A percentile compares a stretch with the other conserved stretches of the same genome.
These are phyloP conservation scores for Daldinia sp. DNA, from an alignment of 2,329 filamentous ascomycete genomes.

Conservation along the genomic window DNA sequence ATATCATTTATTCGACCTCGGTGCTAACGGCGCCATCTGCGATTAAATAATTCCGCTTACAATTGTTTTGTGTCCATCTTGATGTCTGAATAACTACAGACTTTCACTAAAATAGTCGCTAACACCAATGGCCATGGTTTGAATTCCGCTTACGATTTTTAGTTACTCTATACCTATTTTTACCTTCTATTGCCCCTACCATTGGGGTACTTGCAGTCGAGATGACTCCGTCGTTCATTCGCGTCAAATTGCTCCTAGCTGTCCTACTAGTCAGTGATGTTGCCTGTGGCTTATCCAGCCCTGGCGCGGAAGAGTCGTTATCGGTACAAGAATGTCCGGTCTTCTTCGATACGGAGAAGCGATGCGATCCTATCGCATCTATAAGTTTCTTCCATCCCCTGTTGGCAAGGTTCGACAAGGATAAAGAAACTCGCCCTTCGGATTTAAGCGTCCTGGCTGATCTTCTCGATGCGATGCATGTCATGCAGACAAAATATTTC, in stretches of 20 bases:
- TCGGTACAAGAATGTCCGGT: constrained; percentile 42
- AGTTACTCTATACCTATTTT: constrained; percentile 5
- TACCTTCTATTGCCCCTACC: background rate
- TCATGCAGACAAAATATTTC: constrained; percentile 85
- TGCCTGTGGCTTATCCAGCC: constrained; percentile 19
- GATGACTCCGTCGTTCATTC: constrained; percentile 30
- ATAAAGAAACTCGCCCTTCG: constrained; percentile 27
- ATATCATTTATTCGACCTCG: background rate
- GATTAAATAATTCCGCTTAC: background rate
- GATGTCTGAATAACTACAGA: constrained; percentile 1
- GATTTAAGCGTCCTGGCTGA: constrained; percentile 57
- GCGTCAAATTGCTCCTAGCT: constrained; percentile 13
- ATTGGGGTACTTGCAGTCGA: constrained; percentile 4
- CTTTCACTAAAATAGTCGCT: constrained; percentile 9
- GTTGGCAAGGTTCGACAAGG: constrained; percentile 21
- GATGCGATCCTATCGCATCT: constrained; percentile 46
- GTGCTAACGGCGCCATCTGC: background rate
- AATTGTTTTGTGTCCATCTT: background rate
- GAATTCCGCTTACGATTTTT: constrained; percentile 10
- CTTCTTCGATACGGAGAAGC: constrained; percentile 38
- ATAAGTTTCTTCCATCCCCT: constrained; percentile 45
- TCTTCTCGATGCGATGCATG: constrained; percentile 73
- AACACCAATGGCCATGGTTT: constrained; percentile 29
- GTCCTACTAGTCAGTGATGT: constrained; percentile 13
- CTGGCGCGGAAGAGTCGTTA: constrained; percentile 14